These are phyloP conservation scores for Termitomyces sp. DNA, from an alignment of 768 basidiomycete species.

Conservation along the genomic window DNA sequence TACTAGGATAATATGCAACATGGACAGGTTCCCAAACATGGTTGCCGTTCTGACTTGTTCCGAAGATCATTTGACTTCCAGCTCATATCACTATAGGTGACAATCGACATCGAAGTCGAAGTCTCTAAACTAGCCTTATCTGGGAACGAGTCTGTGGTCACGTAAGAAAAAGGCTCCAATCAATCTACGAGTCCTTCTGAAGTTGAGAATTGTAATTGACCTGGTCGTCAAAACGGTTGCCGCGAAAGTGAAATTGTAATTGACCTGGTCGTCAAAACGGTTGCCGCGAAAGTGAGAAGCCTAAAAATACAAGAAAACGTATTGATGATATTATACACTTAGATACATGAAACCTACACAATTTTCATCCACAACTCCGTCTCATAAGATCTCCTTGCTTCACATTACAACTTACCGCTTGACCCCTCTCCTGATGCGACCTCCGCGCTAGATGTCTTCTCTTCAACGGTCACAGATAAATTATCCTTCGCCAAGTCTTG, in stretches of 20 bases:
- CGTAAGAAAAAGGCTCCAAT: background rate
- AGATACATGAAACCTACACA: background rate
- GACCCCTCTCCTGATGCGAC: background rate
- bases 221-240: no score
- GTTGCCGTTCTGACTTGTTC: background rate
- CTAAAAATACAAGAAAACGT: background rate
- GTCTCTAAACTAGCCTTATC: background rate
- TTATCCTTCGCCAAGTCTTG: background rate
- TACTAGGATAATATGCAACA: no score
- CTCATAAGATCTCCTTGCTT: background rate
- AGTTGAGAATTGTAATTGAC: no score
- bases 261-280: no score
- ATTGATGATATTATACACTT: background rate
- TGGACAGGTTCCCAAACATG: no score
- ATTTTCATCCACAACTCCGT: no score
- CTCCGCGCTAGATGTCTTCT: background rate
- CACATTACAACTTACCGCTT: background rate
- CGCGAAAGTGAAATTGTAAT: no score
- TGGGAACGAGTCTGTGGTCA: background rate
- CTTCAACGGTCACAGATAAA: background rate
- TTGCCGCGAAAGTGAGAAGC: background rate
- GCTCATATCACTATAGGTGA: background rate
- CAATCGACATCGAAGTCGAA: background rate
- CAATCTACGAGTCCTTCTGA: background rate
- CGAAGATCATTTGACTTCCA: background rate